These are phyloP conservation scores for Gaeumannomyces sp. DNA, from an alignment of 2,329 filamentous ascomycete species.

Conservation along the genomic window DNA sequence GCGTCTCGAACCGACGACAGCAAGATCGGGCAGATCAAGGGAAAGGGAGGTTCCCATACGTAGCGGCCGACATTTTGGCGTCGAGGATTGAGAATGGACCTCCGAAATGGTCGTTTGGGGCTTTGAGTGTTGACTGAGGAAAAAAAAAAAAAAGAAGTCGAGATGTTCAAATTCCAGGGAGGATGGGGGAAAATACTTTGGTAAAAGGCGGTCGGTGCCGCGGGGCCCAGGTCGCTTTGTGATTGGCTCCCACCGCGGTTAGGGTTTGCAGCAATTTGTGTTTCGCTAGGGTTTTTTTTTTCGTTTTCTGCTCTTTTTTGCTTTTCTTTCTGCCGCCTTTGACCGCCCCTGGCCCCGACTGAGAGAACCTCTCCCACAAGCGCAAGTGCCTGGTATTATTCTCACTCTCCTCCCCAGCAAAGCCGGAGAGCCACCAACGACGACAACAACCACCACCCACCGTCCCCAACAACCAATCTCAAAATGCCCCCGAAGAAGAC, in stretches of 20 bases:
- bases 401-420: neutral
- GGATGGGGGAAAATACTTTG: neutral
- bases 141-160: constrained; percentile 5
- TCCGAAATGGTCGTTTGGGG: constrained; percentile 6
- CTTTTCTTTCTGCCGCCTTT: neutral
- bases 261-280: neutral
- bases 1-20: constrained; percentile 8
- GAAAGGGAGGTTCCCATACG: constrained; percentile 21
- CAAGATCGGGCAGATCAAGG: constrained; percentile 12
- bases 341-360: neutral
- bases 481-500: constrained; percentile 95
- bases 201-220: neutral
- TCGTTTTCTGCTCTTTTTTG: constrained; percentile 8
- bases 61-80: constrained; percentile 28
- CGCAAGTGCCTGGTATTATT: neutral
- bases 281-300: constrained; percentile 6
- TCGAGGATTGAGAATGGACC: constrained; percentile 5
- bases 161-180: neutral
- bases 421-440: constrained; percentile 8
- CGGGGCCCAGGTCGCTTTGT: neutral
- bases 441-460: constrained; percentile 24
- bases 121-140: constrained; percentile 13
- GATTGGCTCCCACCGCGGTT: neutral
- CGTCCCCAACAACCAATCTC: constrained; percentile 27
- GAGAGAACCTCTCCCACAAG: neutral